Evolutionary conservation across 352 stramenopile genomes (phyloP), one percentile per base, ranked within the genome.

Genomic region (Globisporangium megalacanthum): DNA sequence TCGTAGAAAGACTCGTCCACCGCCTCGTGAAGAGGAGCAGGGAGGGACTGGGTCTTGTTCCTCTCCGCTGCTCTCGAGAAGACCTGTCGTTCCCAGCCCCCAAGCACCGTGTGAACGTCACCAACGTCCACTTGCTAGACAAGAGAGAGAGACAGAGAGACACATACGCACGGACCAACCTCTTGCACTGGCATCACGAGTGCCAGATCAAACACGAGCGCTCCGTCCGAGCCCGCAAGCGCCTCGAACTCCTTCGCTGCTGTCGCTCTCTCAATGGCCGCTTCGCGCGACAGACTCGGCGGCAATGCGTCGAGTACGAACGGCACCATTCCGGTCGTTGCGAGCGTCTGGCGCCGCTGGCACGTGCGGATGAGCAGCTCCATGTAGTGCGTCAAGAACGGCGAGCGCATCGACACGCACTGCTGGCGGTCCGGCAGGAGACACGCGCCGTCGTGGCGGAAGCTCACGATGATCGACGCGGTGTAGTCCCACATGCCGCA

Each of bases 401-500:
- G 66, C 17, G 76, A 83, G 52, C 74, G 73, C 77, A 88, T 90
- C 2, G 75, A 88, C 9, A 90, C 80, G 37, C 80, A 83, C 15
- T 82, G 77, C 62, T 88, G 78, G 42, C 95, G 86, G 65, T 99
- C 95, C 2, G 94, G 95, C n/a, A 97, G 74, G 55, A 98, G 70
- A 49, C 75, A 97, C 56, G 86, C 66, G 19, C 19, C 41, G 45
- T 88, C 78, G 37, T 79, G 73, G 48, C 94, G 88, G 20, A 98
- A 97, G 61, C 92, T 94, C 64, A 98, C 97, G 64, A 98, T 96
- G 65, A 97, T 97, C 17, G 89, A 98, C 60, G 97, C 97, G 7
- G 97, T 95, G 71, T 98, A 98, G 71, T 98, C 95, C 94, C 95
- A 99, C 63, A 97, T 94, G 39, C 96, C 96, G 68, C 95, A 98